phyloP scores from a whole-genome alignment of 257 asterid genomes.

The Linderniella brevidens region DNA sequence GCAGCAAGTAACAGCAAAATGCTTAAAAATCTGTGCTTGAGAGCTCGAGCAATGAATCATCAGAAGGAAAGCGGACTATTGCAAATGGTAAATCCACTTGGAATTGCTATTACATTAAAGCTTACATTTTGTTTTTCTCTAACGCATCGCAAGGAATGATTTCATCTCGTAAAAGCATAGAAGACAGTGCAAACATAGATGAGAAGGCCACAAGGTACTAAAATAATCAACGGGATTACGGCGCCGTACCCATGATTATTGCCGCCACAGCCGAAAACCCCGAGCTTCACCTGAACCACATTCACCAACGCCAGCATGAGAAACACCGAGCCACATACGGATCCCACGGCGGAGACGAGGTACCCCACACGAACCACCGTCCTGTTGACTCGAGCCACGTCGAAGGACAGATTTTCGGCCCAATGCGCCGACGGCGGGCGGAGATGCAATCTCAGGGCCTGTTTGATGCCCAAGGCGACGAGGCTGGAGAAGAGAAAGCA shows the following conservation, averaged over 20 bases:
- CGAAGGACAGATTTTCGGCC: conserved; percentile 16
- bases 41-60: too few species aligned
- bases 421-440: conserved; percentile 18
- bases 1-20: too few species aligned
- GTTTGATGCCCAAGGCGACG: conserved; percentile 61
- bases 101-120: too few species aligned
- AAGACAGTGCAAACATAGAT: conserved; percentile 46
- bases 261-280: conserved; percentile 63
- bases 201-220: conserved; percentile 57
- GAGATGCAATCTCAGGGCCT: conserved; percentile 39
- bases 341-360: conserved; percentile 61
- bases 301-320: conserved; percentile 71
- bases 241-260: conserved; percentile 51
- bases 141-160: neutral
- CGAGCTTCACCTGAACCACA: conserved; percentile 86
- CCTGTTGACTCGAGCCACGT: conserved; percentile 46
- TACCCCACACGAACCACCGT: conserved; percentile 62
- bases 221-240: conserved; percentile 54
- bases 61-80: too few species aligned
- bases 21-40: too few species aligned
- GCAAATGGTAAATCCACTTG: too few species aligned
- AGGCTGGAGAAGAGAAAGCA: conserved; percentile 90
- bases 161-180: conserved; percentile 66
- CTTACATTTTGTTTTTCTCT: too few species aligned
- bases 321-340: conserved; percentile 58